A percentile compares a stretch with the other conserved stretches of the same genome.
Conservation (phyloP, 2,329 filamentous ascomycete genomes). For the Aspergillus cejpii region DNA sequence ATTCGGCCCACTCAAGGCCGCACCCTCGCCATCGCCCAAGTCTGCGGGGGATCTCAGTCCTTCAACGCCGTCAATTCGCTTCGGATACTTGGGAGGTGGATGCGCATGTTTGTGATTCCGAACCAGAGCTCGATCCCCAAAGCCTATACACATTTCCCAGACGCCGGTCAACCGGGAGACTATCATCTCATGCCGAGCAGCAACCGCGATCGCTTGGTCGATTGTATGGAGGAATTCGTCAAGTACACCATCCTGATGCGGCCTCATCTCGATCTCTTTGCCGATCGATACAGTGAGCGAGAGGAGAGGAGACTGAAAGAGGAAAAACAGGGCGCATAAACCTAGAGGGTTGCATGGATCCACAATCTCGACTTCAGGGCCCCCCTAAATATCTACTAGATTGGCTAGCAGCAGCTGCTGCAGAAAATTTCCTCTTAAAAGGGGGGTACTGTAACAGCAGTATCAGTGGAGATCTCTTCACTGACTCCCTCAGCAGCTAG, state of each 20-base stretch:
- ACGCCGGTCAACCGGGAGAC: constrained; percentile 38
- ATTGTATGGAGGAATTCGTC: constrained; percentile 65
- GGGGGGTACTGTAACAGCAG: too few relatives aligned
- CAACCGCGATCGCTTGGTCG: constrained; percentile 55
- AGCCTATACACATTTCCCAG: constrained; percentile 58
- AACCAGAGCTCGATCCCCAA: constrained; percentile 60
- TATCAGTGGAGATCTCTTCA: too few relatives aligned
- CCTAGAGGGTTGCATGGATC: too few relatives aligned
- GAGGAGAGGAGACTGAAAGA: constrained; percentile 22
- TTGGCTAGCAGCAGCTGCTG: too few relatives aligned
- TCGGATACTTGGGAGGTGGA: constrained; percentile 61
- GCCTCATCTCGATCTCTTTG: constrained; percentile 55
- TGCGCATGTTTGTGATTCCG: constrained; percentile 62
- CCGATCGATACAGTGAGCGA: constrained; percentile 58
- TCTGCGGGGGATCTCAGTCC: constrained; percentile 58
- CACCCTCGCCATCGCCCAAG: constrained; percentile 56
- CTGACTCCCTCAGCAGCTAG: too few relatives aligned
- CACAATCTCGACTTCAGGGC: too few relatives aligned
- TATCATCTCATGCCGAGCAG: constrained; percentile 50
- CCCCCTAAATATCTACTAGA: too few relatives aligned
- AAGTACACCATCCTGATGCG: constrained; percentile 62
- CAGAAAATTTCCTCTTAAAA: too few relatives aligned
- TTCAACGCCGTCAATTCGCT: constrained; percentile 63
- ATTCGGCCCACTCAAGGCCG: constrained; percentile 61
- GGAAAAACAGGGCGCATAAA: neutral